Conservation (phyloP, 192 early-diverging fungal genomes). For the Mortierella antarctica region DNA sequence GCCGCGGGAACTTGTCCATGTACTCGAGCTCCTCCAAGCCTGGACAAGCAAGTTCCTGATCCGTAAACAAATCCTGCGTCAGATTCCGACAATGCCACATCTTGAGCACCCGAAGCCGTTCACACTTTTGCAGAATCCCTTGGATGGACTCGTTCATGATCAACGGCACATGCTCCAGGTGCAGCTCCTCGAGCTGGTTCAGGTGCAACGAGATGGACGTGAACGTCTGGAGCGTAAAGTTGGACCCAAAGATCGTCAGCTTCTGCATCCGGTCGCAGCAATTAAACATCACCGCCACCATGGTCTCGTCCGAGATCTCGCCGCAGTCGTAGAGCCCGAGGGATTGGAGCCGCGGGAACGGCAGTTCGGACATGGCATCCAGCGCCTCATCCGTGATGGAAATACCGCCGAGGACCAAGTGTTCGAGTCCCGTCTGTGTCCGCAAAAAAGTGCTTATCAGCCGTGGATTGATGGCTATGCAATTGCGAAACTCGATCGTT, state of each 20-base stretch:
- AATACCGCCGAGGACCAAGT: slow-evolving; percentile 24
- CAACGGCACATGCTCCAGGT: slow-evolving; percentile 39
- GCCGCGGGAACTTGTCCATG: slow-evolving; percentile 43
- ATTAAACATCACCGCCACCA: slow-evolving; percentile 48
- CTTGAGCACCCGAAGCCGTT: slow-evolving; percentile 12
- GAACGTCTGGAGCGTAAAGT: slow-evolving; percentile 45
- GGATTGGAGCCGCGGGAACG: slow-evolving; percentile 6
- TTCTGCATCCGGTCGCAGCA: slow-evolving; percentile 25
- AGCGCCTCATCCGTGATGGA: slow-evolving; percentile 43
- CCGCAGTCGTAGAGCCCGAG: slow-evolving; percentile 17
- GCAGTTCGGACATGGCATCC: slow-evolving; percentile 15
- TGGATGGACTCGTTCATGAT: slow-evolving; percentile 46
- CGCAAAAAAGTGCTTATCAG: slow-evolving; percentile 12
- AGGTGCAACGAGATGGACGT: slow-evolving; percentile 33
- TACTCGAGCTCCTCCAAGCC: slow-evolving; percentile 37
- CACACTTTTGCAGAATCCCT: slow-evolving; percentile 31
- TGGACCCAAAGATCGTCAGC: slow-evolving; percentile 32
- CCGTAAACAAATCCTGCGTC: slow-evolving; percentile 38
- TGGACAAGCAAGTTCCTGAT: slow-evolving; percentile 8
- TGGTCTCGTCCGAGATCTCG: slow-evolving; percentile 50
- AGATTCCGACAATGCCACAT: slow-evolving; percentile 49
- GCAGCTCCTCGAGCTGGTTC: slow-evolving; percentile 31
- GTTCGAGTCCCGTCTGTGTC: slow-evolving; percentile 18
- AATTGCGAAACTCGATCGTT: slow-evolving; percentile 31
- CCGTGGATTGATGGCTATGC: slow-evolving; percentile 14